Evolutionary conservation across 768 basidiomycete genomes (phyloP).

Genomic region (Collybia sp.): DNA sequence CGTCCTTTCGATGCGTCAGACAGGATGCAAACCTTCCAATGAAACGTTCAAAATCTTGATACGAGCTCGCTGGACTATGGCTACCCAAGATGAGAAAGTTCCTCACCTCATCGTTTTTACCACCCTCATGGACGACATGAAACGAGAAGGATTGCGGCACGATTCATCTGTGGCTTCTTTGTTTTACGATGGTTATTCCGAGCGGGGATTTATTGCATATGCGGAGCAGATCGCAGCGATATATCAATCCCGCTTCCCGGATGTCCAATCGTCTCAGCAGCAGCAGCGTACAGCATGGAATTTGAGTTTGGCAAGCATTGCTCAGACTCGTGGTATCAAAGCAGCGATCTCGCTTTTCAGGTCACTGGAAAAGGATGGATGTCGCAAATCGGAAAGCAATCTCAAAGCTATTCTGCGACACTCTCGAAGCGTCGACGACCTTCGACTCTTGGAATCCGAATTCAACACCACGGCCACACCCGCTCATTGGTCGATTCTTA

Average conservation of each 20-base stretch:
- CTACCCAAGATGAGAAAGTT: conserved; percentile 17
- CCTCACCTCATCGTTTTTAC: conserved; percentile 30
- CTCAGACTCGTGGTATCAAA: conserved; percentile 22
- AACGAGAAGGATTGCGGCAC: conserved; percentile 34
- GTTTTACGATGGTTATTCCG: conserved; percentile 39
- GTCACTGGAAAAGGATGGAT: conserved; percentile 26
- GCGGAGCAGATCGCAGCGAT: conserved; percentile 32
- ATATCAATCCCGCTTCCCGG: conserved; percentile 27
- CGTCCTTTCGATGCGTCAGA: conserved; percentile 28
- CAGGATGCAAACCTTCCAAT: conserved; percentile 38
- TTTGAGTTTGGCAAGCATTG: conserved; percentile 7
- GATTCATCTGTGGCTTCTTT: conserved; percentile 34
- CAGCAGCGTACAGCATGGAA: conserved; percentile 9
- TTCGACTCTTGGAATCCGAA: conserved; percentile 34
- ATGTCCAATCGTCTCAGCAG: conserved; percentile 11
- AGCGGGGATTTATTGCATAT: conserved; percentile 26
- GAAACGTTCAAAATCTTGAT: conserved; percentile 48
- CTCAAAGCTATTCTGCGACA: conserved; percentile 38
- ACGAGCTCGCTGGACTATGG: conserved; percentile 30
- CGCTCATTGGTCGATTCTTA: conserved; percentile 50
- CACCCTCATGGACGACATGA: conserved; percentile 43
- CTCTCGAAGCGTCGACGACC: conserved; percentile 34
- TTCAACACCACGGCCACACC: conserved; percentile 35
- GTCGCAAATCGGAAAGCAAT: conserved; percentile 19
- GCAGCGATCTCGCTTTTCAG: conserved; percentile 30